Evolutionary conservation across 331 rosid genomes (phyloP).

Genomic region (Pyrus hybrid): DNA sequence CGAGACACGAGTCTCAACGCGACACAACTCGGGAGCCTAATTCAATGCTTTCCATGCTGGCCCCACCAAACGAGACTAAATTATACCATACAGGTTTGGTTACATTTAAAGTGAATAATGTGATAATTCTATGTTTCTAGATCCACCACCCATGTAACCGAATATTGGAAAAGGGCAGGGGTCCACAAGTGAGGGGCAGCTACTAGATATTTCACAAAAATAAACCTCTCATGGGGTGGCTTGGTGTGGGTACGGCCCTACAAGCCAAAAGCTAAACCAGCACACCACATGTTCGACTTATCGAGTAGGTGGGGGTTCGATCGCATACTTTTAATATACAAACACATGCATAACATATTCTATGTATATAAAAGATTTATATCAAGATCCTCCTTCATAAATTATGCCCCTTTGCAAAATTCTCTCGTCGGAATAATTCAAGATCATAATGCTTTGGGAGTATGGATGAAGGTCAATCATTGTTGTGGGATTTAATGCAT

Average conservation of each 20-base stretch:
- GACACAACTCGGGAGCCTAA: too few species aligned
- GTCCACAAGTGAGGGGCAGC: conserved; percentile 43
- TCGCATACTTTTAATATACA: conserved; percentile 21
- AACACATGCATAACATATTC: neutral
- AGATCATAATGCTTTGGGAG: neutral
- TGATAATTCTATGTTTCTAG: neutral
- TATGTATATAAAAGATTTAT: neutral
- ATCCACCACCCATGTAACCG: neutral
- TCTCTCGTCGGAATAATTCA: neutral
- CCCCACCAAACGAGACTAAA: too few species aligned
- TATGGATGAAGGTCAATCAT: too few species aligned
- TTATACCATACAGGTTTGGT: neutral
- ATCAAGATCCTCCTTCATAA: neutral
- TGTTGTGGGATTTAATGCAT: too few species aligned
- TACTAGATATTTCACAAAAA: conserved; percentile 41
- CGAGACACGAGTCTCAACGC: too few species aligned
- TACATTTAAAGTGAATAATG: neutral
- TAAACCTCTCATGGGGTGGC: conserved; percentile 41
- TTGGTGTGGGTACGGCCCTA: conserved; percentile 62
- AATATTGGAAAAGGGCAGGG: conserved; percentile 15
- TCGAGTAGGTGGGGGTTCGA: conserved; percentile 42
- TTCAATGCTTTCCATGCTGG: too few species aligned
- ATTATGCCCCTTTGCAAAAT: neutral
- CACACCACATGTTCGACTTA: conserved; percentile 68
- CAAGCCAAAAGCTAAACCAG: conserved; percentile 53